Evolutionary conservation across 176 grass and related monocot species (phyloP), one percentile per base, ranked within the genome.

Genomic region (Oryza coarctata): DNA sequence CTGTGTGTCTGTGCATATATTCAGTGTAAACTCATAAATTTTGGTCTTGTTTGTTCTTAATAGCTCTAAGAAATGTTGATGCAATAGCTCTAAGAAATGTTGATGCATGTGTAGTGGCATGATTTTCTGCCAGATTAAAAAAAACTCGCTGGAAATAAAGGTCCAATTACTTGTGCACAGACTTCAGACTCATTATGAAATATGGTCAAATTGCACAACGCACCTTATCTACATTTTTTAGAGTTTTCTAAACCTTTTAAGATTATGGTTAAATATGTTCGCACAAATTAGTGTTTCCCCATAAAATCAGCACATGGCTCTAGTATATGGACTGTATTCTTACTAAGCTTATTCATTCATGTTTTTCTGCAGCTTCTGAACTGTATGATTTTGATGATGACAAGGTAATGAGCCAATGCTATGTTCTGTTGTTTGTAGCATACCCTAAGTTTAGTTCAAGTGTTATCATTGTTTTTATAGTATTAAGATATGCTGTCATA

Each of bases 351-450:
- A 68, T 83, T n/a, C 30, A 45, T 82, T 32, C 81, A 9, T 75
- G 55, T 63, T 91, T 82, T 80, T 67, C 27, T 87, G 63, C 89
- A 91, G 92, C 87, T 89, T 89, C 87, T 76, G 92, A 94, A 85
- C 84, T 94, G 63, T 91, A 89, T 87, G 92, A 91, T 79, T 91
- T 94, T 85, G 92, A 91, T 80, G 89, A 89, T 29, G 92, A 94
- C 15, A 91, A 91, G 92, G 92, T 94, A 88, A 73, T 81, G 26
- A 70, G 43, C 7, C 62, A 83, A 30, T 62, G 14, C 13, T 35
- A 0, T 78, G 73, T 50, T 77, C 20, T 78, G 20, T 73, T 82
- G 36, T 58, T 63, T 82, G 66, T 47, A 20, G 35, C 63, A 32
- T 64, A 50, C 43, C 71, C 79, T 34, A 71, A 65, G 12, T 73